Base-by-base conservation (phyloP, 148 eudicot species). In the Tetragonia tetragonoides region DNA sequence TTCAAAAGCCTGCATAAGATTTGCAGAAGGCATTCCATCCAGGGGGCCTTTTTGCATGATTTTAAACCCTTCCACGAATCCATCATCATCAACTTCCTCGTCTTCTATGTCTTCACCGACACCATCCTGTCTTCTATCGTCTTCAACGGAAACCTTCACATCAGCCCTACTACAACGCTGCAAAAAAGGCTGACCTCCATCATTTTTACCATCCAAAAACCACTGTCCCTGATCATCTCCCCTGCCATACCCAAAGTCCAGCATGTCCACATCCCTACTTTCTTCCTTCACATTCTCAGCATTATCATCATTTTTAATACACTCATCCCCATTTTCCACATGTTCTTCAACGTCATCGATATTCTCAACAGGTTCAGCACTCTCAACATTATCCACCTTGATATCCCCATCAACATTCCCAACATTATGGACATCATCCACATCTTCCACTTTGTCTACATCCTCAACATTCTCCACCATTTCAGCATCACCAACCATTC, bases 1-100 rank as follows among this genome's bases (percentile, higher is more conserved):
- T 76, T 89, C 87, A 81, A 93, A 70, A 70, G 84, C 82, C 54
- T 87, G 90, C 72, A 90, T 79, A 20, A 85, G 79, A 77, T 91
- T 86, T 38, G 83, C 89, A 7, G 84, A 74, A 20, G 90, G 70
- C 68, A 86, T 77, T 3, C 83, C 89, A 75, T 82, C 83, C 16
- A 87, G 47, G 9, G 87, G 10, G 66, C 83, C 66, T 76, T 78
- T 82, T 5, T 78, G 78, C 75, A 76, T 66, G 81, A 82, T 66
- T 53, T 83, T 76, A 75, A 88, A 85, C 62, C 81, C 87, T 71
- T 81, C 78, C 5, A 73, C 78, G 10, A 42, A 77, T 62, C 80
- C 78, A 65, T 84, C 84, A 0, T 38, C 86, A 34, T 84, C 93
- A 46, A 65, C 85, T 37, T 81, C 90, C 5, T 81, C 91, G 12